A percentile compares a stretch with the other conserved stretches of the same genome.
These are phyloP conservation scores for Fragaria ananassa DNA, from an alignment of 306 rosid species.

Conservation along the genomic window DNA sequence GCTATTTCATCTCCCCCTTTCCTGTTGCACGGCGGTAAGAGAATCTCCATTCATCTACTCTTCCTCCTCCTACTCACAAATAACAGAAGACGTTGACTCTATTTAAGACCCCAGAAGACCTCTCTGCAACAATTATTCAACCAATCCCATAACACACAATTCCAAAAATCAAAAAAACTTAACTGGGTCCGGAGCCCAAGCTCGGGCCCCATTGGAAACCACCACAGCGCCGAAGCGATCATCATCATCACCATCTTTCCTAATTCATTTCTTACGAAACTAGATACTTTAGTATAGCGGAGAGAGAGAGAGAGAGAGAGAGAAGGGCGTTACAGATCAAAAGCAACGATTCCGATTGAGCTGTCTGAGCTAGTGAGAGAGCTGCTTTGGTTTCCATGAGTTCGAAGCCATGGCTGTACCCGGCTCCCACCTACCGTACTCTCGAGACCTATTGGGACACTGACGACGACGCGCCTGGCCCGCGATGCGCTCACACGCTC, in stretches of 20 bases:
- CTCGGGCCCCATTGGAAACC: not conserved
- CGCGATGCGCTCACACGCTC: conserved; percentile 87
- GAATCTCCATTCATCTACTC: too few relatives aligned
- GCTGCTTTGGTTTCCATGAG: conserved; percentile 42
- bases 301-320: too few relatives aligned
- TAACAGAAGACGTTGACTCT: too few relatives aligned
- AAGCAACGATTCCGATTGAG: not conserved
- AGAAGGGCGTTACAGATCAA: not conserved
- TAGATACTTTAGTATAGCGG: too few relatives aligned
- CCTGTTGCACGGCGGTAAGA: too few relatives aligned
- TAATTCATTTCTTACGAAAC: too few relatives aligned
- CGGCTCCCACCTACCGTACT: conserved; percentile 77
- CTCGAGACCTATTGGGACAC: conserved; percentile 75
- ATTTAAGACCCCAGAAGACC: too few relatives aligned
- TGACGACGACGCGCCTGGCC: conserved; percentile 91
- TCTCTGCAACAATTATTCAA: not conserved
- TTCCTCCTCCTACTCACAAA: too few relatives aligned
- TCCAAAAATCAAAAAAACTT: not conserved
- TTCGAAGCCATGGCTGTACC: conserved; percentile 85
- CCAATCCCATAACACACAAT: not conserved
- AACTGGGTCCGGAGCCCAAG: not conserved
- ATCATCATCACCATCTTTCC: not conserved
- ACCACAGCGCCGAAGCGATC: not conserved
- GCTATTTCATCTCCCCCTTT: too few relatives aligned
- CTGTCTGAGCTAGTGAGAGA: too few relatives aligned